These are phyloP conservation scores for Rhexocercosporidium sp. DNA, from an alignment of 2,329 filamentous ascomycete genomes.

Conservation along the genomic window DNA sequence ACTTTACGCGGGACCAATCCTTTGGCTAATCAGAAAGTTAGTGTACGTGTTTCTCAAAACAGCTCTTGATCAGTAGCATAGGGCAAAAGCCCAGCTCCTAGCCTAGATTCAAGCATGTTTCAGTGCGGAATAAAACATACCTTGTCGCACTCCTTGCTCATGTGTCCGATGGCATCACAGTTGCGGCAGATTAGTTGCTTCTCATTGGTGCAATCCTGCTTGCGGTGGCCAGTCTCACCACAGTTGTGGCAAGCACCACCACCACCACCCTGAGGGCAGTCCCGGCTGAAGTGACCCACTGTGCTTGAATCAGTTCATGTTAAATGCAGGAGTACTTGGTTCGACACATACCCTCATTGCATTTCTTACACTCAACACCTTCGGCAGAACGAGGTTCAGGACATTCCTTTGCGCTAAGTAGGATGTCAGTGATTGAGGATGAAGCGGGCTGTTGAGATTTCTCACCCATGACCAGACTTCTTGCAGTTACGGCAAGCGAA, in stretches of 20 bases:
- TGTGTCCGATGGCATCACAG: conserved; percentile 68
- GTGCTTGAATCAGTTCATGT: conserved; percentile 32
- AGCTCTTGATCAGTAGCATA: not conserved
- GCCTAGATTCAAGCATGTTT: not conserved
- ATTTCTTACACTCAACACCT: conserved; percentile 45
- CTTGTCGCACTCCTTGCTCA: conserved; percentile 49
- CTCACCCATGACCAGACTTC: conserved; percentile 39
- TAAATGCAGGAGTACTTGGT: not conserved
- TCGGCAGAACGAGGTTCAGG: conserved; percentile 51
- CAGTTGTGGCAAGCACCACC: conserved; percentile 54
- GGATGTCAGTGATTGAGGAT: not conserved
- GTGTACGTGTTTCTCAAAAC: conserved; percentile 51
- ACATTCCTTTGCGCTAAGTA: conserved; percentile 38
- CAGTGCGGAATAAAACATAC: too few species aligned
- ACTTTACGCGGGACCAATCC: conserved; percentile 59
- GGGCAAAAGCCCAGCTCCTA: conserved; percentile 39
- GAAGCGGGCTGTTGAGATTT: not conserved
- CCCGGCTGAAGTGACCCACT: conserved; percentile 66
- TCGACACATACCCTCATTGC: conserved; percentile 37
- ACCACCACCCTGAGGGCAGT: conserved; percentile 67
- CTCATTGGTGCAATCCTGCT: conserved; percentile 28
- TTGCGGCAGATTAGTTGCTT: conserved; percentile 63
- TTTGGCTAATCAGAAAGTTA: conserved; percentile 28
- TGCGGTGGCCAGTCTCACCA: conserved; percentile 44
- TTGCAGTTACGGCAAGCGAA: conserved; percentile 74